Base-by-base conservation (phyloP, 345 rosid genomes). In the Boechera stricta region DNA sequence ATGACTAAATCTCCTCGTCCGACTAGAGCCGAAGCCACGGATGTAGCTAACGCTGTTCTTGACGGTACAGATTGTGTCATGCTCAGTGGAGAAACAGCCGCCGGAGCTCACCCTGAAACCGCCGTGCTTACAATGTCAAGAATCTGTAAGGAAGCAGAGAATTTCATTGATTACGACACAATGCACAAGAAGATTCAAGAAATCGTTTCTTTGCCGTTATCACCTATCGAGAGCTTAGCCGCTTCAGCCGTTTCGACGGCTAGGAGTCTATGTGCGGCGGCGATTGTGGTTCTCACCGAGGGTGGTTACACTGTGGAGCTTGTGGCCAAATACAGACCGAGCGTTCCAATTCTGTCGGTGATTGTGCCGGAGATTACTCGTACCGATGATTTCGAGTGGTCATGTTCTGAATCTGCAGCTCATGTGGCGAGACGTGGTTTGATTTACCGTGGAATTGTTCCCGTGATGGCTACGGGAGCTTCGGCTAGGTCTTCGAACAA, bases 81-180 rank as follows among this genome's bases (percentile, higher is more conserved):
- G 94, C 85, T 89, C 21, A 86, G 90, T 10, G 92, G 94, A 31
- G 94, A 89, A 67, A 87, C 92, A 9, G 92, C 95, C 6, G 95
- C 92, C 3, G 89, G 95, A 73, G 83, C 85, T 5, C 85, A 90
- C 71, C 95, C 90, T 3, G 91, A 84, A 10, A 54, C 84, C 6
- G 86, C 89, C 18, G 89, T 88, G 24, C 76, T 64, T 9, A 88
- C 89, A 47, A 88, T 90, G 95, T 85, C 95, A 0, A 84, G 82
- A 56, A 90, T 90, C 44, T 90, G 92, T 51, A 26, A 77, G 12
- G 95, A 88, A 51, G 95, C 95, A 13, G 92, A 88, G 73, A 78
- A 85, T 66, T 84, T 77, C 0, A 80, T 89, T 7, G 64, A 85
- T 7, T 86, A 88, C 54, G 84, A 84, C 24, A 82, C 78, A 31